These are phyloP conservation scores for Lathyrus sativus DNA, from an alignment of 306 rosid species.

Conservation along the genomic window DNA sequence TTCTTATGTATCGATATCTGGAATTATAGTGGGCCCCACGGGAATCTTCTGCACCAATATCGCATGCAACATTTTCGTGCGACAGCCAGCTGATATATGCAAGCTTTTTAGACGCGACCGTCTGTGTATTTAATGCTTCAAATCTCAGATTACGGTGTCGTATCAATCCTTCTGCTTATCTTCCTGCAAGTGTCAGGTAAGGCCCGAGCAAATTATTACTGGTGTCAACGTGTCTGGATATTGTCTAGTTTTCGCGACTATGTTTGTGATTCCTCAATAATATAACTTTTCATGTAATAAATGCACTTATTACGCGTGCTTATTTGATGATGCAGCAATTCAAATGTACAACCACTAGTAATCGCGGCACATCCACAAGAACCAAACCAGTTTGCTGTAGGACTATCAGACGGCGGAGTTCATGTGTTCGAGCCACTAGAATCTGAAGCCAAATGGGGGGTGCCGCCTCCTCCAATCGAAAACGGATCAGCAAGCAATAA, in stretches of 20 bases:
- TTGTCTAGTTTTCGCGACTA: no score
- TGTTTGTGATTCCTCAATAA: no score
- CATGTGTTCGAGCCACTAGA: conserved; percentile 93
- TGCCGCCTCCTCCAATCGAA: conserved; percentile 79
- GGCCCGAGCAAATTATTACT: not conserved
- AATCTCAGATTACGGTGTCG: conserved; percentile 86
- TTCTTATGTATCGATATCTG: conserved; percentile 13
- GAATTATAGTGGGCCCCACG: conserved; percentile 64
- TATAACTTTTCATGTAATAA: not conserved
- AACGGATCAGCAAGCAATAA: conserved; percentile 76
- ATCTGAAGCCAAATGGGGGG: conserved; percentile 93
- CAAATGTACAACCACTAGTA: conserved; percentile 74
- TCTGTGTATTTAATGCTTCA: conserved; percentile 74
- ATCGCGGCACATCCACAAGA: conserved; percentile 96
- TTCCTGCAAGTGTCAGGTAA: conserved; percentile 78
- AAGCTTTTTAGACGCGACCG: conserved; percentile 84
- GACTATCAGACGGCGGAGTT: conserved; percentile 91
- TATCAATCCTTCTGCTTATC: conserved; percentile 82
- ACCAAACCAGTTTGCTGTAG: conserved; percentile 86
- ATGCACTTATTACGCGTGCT: not conserved
- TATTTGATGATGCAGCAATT: conserved; percentile 56
- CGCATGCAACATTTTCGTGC: conserved; percentile 89
- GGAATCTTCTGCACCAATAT: conserved; percentile 80
- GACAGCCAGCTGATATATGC: conserved; percentile 96
- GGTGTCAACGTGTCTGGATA: no score